Percentiles rank a stretch among this genome's conserved stretches.
These are phyloP conservation scores for Ophiostoma pallidulum DNA, from an alignment of 2,329 filamentous ascomycete genomes.

Conservation along the genomic window DNA sequence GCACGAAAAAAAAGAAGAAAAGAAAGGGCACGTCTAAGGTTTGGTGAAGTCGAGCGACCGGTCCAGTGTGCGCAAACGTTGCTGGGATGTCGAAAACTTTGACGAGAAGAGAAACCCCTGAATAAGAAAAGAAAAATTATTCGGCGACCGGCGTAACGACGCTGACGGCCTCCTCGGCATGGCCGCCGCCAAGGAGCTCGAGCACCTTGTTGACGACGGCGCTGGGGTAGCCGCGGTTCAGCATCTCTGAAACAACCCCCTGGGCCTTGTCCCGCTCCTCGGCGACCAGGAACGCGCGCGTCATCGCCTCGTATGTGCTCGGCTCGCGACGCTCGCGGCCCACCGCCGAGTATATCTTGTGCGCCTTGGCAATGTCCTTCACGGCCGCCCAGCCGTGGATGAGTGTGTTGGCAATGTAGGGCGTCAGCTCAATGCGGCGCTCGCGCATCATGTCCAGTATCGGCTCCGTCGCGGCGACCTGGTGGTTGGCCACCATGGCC, in stretches of 20 bases:
- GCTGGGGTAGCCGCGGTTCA: constrained; percentile 78
- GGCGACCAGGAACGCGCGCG: constrained; percentile 76
- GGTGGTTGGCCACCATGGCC: constrained; percentile 90
- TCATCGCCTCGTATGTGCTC: constrained; percentile 98
- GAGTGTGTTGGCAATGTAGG: constrained; percentile 96
- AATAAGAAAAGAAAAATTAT: not conserved
- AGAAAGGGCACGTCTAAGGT: too few relatives aligned
- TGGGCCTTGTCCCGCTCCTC: constrained; percentile 72
- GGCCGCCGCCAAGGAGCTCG: constrained; percentile 65
- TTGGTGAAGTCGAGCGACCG: not conserved
- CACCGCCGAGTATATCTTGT: constrained; percentile 70
- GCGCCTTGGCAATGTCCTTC: constrained; percentile 69
- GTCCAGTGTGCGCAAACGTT: not conserved
- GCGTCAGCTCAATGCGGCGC: constrained; percentile 72
- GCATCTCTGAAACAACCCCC: constrained; percentile 77
- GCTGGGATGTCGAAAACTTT: not conserved
- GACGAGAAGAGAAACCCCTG: not conserved
- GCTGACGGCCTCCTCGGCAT: constrained; percentile 32
- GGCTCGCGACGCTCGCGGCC: constrained; percentile 75
- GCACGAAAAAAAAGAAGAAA: too few relatives aligned
- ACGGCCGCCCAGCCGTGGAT: constrained; percentile 93
- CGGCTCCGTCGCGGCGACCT: constrained; percentile 64
- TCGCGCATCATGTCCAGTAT: constrained; percentile 67
- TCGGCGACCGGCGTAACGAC: constrained; percentile 8
- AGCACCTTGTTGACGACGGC: constrained; percentile 91